These are phyloP conservation scores for Evernia prunastri DNA, from an alignment of 495 filamentous ascomycete genomes.

Conservation along the genomic window DNA sequence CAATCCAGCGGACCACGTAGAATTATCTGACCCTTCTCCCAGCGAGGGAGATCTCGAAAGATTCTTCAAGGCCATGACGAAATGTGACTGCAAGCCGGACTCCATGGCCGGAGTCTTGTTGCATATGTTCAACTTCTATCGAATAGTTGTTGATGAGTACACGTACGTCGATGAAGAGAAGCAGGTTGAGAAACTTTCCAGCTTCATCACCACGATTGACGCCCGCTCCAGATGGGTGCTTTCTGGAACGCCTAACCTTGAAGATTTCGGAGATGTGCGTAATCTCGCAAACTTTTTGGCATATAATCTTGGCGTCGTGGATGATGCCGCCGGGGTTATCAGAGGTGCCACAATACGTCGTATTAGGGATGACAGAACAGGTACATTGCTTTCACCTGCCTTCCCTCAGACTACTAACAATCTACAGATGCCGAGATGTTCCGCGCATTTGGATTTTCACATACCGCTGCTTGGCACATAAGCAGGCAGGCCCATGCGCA, in stretches of 20 bases:
- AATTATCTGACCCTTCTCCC: neutral
- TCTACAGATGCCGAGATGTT: slow-evolving; percentile 40
- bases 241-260: slow-evolving; percentile 57
- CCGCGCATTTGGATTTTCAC: slow-evolving; percentile 37
- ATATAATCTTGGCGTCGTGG: slow-evolving; percentile 48
- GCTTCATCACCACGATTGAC: slow-evolving; percentile 25
- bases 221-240: slow-evolving; percentile 58
- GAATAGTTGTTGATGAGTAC: slow-evolving; percentile 65
- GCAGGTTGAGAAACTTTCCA: slow-evolving; percentile 28
- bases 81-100: neutral
- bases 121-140: slow-evolving; percentile 55
- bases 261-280: slow-evolving; percentile 54
- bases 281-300: slow-evolving; percentile 50
- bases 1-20: slow-evolving; percentile 15
- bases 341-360: slow-evolving; percentile 34
- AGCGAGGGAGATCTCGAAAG: neutral
- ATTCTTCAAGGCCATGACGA: neutral
- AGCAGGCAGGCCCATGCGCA: slow-evolving; percentile 46
- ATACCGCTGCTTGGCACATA: slow-evolving; percentile 47
- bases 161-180: slow-evolving; percentile 44
- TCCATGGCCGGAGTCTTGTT: slow-evolving; percentile 34
- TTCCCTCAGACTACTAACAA: neutral
- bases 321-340: slow-evolving; percentile 35
- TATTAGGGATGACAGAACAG: slow-evolving; percentile 33
- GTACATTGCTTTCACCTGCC: slow-evolving; percentile 1